phyloP scores from a whole-genome alignment of 176 grass and related monocot species.

The Cenchrus purpureus region DNA sequence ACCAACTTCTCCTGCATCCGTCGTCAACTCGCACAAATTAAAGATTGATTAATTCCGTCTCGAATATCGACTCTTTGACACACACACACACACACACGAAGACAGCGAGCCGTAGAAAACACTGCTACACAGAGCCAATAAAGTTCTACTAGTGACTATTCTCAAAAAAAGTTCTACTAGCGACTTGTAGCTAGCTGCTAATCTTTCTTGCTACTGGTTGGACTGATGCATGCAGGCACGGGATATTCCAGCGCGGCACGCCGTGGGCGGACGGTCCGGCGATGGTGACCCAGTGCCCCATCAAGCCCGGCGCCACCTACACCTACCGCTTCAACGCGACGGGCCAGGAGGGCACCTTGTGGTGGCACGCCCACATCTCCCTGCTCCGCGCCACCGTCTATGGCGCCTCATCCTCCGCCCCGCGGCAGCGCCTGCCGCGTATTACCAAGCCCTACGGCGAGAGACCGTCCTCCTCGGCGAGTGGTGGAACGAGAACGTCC shows the following conservation, averaged over 20 bases:
- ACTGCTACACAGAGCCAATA: not conserved
- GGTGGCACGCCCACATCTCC: conserved; percentile 92
- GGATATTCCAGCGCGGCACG: conserved; percentile 59
- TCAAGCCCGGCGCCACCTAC: conserved; percentile 57
- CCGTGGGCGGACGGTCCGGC: conserved; percentile 64
- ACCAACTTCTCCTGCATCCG: not conserved
- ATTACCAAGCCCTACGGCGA: conserved; percentile 52
- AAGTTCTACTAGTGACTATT: too few relatives aligned
- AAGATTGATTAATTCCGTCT: too few relatives aligned
- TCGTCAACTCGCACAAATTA: not conserved
- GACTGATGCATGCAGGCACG: conserved; percentile 41
- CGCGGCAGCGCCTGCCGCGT: conserved; percentile 42
- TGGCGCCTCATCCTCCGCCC: conserved; percentile 72
- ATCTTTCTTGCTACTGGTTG: too few relatives aligned
- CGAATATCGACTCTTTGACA: too few relatives aligned
- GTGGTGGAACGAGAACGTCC: conserved; percentile 13
- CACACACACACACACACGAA: too few relatives aligned
- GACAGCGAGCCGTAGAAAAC: not conserved
- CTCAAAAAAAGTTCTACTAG: too few relatives aligned
- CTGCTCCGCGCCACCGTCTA: conserved; percentile 84
- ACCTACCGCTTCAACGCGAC: conserved; percentile 73
- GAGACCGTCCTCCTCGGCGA: conserved; percentile 36
- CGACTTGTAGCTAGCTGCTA: too few relatives aligned
- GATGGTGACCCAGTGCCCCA: conserved; percentile 78
- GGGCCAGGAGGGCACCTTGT: conserved; percentile 79